Evolutionary conservation across 306 rosid species (phyloP), one percentile per base, ranked within the genome.

Genomic region (Malus orientalis): DNA sequence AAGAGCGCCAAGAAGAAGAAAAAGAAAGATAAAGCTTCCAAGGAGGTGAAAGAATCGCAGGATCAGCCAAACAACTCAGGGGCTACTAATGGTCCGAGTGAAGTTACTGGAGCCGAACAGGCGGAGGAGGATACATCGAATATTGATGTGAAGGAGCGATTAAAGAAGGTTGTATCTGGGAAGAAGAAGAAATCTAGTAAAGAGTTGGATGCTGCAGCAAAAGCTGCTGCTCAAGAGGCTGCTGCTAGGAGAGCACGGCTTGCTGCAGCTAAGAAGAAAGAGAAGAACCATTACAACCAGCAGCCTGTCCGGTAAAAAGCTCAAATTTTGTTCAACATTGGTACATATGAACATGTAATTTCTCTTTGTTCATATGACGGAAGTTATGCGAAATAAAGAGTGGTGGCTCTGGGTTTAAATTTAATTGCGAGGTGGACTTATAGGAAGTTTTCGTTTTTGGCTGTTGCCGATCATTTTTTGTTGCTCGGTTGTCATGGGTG

Each of bases 201-300:
- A 84, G 96, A 92, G 84, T 81, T 92, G 92, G 99, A 91, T 80
- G 88, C 81, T 77, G 90, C 96, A 53, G 92, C 93, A 45, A 85
- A 82, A 86, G 97, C 96, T 80, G 98, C 98, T 36, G 87, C 97
- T 63, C 90, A 88, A 59, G 97, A 95, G 84, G 97, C 98, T 57
- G 97, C 91, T 27, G 96, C 93, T 32, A 89, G 99, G 90, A 82
- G 65, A 10, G 98, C 98, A 65, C 89, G 54, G 82, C 96, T 92
- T 54, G 97, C 93, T 61, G 96, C 97, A 0, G 93, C 97, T 0
- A 95, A 95, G 89, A 95, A 95, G 88, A 95, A 91, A 74, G 97
- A 92, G 87, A 95, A 95, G 89, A 90, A 69, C 82, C 99, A 95
- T 84, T 95, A 92, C 79, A 95, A 92, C 79, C 97, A 95, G 81